phyloP scores from a whole-genome alignment of 2,329 filamentous ascomycete species.

The Colletotrichum brevisporum region DNA sequence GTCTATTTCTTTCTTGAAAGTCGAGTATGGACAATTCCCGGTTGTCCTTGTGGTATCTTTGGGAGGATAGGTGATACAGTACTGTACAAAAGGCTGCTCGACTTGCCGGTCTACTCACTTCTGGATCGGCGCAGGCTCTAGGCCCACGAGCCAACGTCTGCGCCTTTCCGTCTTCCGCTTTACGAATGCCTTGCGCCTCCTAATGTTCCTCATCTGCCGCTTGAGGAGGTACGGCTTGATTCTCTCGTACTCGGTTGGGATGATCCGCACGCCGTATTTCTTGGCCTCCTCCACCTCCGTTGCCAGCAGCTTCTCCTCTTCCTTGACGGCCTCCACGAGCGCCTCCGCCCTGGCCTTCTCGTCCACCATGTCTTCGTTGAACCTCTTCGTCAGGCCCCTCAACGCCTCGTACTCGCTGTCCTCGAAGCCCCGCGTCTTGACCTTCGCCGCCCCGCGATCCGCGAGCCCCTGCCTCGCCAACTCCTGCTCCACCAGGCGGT shows the following conservation, averaged over 20 bases:
- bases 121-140: constrained; percentile 13
- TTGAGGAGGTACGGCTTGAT: constrained; percentile 8
- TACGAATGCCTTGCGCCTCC: constrained; percentile 8
- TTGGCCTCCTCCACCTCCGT: constrained; percentile 44
- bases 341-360: constrained; percentile 58
- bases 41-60: constrained; percentile 11
- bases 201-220: constrained; percentile 8
- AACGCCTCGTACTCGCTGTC: constrained; percentile 7
- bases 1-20: not conserved
- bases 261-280: constrained; percentile 41
- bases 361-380: constrained; percentile 53
- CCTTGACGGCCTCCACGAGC: constrained; percentile 50
- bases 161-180: not conserved
- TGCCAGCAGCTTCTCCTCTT: constrained; percentile 54
- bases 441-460: not conserved
- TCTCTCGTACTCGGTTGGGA: constrained; percentile 25
- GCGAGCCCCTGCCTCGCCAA: not conserved
- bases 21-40: not conserved
- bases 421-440: not conserved
- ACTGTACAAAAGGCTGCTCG: not conserved
- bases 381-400: constrained; percentile 39
- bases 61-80: not conserved
- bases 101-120: too few relatives aligned
- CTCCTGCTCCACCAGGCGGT: constrained; percentile 50
- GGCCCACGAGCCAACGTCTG: constrained; percentile 1